Evolutionary conservation across 352 stramenopile species (phyloP).

Genomic region (Blastocystis sp.): DNA sequence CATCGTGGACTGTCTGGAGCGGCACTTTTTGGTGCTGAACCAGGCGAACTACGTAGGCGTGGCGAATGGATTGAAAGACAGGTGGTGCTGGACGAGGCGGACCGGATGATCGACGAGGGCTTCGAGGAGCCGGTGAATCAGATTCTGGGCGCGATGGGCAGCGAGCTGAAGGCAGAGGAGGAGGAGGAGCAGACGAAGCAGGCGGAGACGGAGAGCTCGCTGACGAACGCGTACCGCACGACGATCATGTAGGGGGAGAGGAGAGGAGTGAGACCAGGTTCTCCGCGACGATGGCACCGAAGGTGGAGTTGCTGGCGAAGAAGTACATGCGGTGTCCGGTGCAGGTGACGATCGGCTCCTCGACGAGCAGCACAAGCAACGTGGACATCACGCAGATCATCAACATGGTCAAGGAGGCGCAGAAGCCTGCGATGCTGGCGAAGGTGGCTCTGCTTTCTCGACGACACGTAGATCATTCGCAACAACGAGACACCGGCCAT

Average conservation of each 20-base stretch:
- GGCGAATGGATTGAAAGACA: not conserved
- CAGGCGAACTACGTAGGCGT: constrained; percentile 84
- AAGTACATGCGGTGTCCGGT: constrained; percentile 87
- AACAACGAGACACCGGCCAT: constrained; percentile 75
- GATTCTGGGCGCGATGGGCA: constrained; percentile 91
- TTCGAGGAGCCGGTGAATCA: constrained; percentile 88
- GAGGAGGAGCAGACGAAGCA: constrained; percentile 87
- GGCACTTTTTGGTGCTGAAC: constrained; percentile 91
- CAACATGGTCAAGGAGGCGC: constrained; percentile 71
- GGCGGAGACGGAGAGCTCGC: constrained; percentile 61
- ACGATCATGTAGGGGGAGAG: constrained; percentile 23
- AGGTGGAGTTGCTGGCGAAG: constrained; percentile 90
- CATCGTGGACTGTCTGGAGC: constrained; percentile 91
- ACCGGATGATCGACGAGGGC: constrained; percentile 88
- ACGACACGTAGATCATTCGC: constrained; percentile 72
- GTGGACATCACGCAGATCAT: constrained; percentile 90
- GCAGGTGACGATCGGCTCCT: constrained; percentile 90
- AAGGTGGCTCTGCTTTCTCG: constrained; percentile 55
- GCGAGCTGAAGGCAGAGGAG: constrained; percentile 85
- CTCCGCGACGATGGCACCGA: constrained; percentile 90
- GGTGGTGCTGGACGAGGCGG: constrained; percentile 92
- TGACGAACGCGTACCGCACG: constrained; percentile 31
- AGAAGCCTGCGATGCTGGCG: constrained; percentile 76
- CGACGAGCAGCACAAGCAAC: constrained; percentile 87
- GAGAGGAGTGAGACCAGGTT: constrained; percentile 83